phyloP scores from a whole-genome alignment of 495 filamentous ascomycete species.

The Aspergillus homomorphus region DNA sequence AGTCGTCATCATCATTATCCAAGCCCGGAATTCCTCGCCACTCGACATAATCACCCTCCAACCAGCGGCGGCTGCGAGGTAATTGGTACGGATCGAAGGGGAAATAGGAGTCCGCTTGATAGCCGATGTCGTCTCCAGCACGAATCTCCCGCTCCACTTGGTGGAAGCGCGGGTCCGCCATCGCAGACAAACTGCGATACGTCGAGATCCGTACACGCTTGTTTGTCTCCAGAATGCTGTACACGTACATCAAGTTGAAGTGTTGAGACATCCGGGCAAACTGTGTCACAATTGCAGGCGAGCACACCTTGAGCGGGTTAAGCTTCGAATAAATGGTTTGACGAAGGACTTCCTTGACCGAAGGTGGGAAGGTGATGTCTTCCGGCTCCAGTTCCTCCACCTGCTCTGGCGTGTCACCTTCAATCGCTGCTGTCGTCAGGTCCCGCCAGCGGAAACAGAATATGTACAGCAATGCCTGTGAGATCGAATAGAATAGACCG shows the following conservation, averaged over 20 bases:
- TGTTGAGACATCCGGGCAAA: conserved; percentile 85
- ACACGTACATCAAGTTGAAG: conserved; percentile 83
- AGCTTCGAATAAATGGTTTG: conserved; percentile 78
- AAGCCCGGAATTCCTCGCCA: conserved; percentile 80
- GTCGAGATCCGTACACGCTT: conserved; percentile 73
- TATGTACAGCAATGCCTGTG: conserved; percentile 88
- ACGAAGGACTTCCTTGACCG: conserved; percentile 67
- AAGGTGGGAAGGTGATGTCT: conserved; percentile 69
- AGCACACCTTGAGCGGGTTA: conserved; percentile 95
- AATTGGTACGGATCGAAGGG: conserved; percentile 96
- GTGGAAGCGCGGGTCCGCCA: conserved; percentile 34
- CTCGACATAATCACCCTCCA: conserved; percentile 77
- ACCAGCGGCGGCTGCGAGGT: conserved; percentile 78
- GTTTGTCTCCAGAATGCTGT: conserved; percentile 83
- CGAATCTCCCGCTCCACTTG: conserved; percentile 62
- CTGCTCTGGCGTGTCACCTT: conserved; percentile 49
- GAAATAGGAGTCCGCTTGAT: conserved; percentile 86
- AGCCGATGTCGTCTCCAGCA: conserved; percentile 61
- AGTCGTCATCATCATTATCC: conserved; percentile 58
- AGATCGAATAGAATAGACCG: conserved; percentile 78
- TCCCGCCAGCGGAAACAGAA: conserved; percentile 99
- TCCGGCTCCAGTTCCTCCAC: conserved; percentile 54
- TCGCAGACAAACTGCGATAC: conserved; percentile 42
- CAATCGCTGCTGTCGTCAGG: conserved; percentile 57
- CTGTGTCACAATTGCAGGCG: conserved; percentile 82